These are phyloP conservation scores for Misopates orontium DNA, from an alignment of 257 asterid genomes.

Conservation along the genomic window DNA sequence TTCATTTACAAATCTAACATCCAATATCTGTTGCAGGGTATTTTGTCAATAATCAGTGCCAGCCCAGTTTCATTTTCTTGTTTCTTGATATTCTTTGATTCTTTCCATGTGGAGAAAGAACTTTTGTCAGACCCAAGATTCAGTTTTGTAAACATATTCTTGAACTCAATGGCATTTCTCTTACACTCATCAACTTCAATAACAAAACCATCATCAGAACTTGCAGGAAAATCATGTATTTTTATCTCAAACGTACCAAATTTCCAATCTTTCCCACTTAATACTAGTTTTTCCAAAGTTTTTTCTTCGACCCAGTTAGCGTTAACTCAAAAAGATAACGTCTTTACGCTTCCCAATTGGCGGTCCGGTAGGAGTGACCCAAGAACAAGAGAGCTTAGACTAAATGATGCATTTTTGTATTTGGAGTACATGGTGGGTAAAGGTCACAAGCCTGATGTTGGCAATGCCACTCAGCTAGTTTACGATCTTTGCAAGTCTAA, in stretches of 20 bases:
- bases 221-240: conserved; percentile 34
- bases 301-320: conserved; percentile 47
- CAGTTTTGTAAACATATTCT: background rate
- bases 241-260: conserved; percentile 46
- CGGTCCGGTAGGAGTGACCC: conserved; percentile 63
- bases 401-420: conserved; percentile 70
- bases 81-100: conserved; percentile 11
- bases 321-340: conserved; percentile 39
- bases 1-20: no score
- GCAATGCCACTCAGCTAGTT: conserved; percentile 63
- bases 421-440: conserved; percentile 77
- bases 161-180: conserved; percentile 50
- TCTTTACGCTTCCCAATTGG: conserved; percentile 79
- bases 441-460: conserved; percentile 69
- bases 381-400: conserved; percentile 52
- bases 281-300: conserved; percentile 38
- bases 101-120: background rate
- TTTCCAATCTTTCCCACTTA: conserved; percentile 40
- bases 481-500: conserved; percentile 79
- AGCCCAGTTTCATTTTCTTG: background rate
- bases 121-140: conserved; percentile 8
- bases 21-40: background rate
- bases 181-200: conserved; percentile 61
- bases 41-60: background rate
- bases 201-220: conserved; percentile 48